Base-by-base conservation (phyloP, 768 basidiomycete genomes). In the Boletus speciosus region DNA sequence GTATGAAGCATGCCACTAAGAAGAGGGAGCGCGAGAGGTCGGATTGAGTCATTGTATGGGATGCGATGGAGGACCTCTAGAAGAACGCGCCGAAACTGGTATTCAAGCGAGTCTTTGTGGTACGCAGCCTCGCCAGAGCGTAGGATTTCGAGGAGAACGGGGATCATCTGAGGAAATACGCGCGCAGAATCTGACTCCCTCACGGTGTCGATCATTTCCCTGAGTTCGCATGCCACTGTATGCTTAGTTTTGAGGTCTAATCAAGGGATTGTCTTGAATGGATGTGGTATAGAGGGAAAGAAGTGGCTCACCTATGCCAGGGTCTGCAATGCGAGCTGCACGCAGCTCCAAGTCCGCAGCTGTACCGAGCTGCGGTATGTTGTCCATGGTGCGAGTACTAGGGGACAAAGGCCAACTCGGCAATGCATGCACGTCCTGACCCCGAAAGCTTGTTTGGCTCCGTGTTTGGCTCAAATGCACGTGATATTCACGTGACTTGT, bases 61-160 rank as follows among this genome's bases (percentile, higher is more conserved):
- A 98, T 78, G 39, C 94, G 87, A 71, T 94, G 89, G 29, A 98
- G 74, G 47, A 95, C 91, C 66, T 97, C 91, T 54, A 98, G 79
- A 15, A 97, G 79, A 37, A 86, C 83, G 59, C 89, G 85, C 42
- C 97, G 90, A 64, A 96, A 92, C 61, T 85, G 82, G 72, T 88
- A 88, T 70, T 90, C 88, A 19, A 77, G 64, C 6, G 79, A 77
- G 60, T 87, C 86, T 65, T 83, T 88, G 54, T 81, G 79, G 51
- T 82, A 82, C 3, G 85, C 78, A 9, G 83, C 79, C 51, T 88
- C 82, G 47, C 84, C 84, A 37, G 81, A 81, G 49, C 82, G 84
- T 43, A 93, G 75, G 16, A 90, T 76, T 59, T 89, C 86, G 27
- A 90, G 74, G 27, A 93, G 72, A 25, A 86, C 81, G 15, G 86